phyloP scores from a whole-genome alignment of 1,139 yeast genomes.

The Yamadazyma atlantica region DNA sequence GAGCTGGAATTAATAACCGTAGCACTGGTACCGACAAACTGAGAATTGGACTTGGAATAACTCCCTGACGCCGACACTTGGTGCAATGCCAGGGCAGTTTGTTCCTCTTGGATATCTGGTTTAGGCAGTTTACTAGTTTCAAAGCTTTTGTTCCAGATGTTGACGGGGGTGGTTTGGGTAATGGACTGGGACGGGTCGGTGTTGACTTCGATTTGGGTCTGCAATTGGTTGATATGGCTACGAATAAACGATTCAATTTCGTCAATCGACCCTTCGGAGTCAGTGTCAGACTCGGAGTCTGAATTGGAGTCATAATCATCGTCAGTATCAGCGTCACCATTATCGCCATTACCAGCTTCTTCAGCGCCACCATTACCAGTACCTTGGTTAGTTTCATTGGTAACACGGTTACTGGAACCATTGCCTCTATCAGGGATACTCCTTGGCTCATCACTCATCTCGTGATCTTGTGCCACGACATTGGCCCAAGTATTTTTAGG shows the following conservation, averaged over 20 bases:
- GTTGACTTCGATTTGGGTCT: slow-evolving; percentile 11
- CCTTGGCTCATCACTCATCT: background rate
- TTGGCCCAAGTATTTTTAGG: background rate
- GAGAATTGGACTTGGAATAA: background rate
- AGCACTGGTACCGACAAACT: background rate
- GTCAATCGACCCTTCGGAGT: slow-evolving; percentile 21
- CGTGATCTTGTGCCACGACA: background rate
- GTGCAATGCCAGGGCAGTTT: background rate
- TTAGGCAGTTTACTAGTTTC: background rate
- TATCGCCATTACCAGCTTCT: slow-evolving; percentile 8
- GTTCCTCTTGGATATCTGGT: background rate
- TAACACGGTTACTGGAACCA: too few species aligned
- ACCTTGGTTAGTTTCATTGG: background rate
- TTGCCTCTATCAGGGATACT: too few species aligned
- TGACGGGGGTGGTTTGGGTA: slow-evolving; percentile 3
- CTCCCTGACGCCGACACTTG: background rate
- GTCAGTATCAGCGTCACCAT: slow-evolving; percentile 7
- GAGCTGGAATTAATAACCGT: background rate
- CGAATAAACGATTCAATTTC: slow-evolving; percentile 34
- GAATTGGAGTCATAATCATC: slow-evolving; percentile 7
- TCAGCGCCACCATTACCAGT: slow-evolving; percentile 3
- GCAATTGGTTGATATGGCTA: slow-evolving; percentile 25
- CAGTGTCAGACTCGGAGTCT: slow-evolving; percentile 12
- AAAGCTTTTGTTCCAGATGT: slow-evolving; percentile 6
- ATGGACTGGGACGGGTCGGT: slow-evolving; percentile 7